Percentiles rank a stretch among this genome's conserved stretches.
Evolutionary conservation across 2,329 filamentous ascomycete genomes (phyloP).

Genomic region (Monosporascus sp.): DNA sequence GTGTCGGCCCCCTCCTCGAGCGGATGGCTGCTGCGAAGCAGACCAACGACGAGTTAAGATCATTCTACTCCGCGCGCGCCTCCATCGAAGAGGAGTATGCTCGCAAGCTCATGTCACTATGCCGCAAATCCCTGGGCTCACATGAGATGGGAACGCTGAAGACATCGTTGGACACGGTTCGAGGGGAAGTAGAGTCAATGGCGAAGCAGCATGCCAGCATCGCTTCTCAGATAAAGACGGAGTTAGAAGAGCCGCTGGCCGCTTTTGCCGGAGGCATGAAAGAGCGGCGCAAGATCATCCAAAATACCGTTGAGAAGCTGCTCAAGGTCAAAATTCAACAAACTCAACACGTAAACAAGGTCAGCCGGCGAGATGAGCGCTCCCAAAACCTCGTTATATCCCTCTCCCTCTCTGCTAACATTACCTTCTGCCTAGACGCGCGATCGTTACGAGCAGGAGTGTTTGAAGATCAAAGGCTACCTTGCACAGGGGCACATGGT

Average conservation of each 20-base stretch:
- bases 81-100: constrained; percentile 96
- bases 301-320: constrained; percentile 88
- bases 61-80: constrained; percentile 86
- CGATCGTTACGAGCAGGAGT: constrained; percentile 95
- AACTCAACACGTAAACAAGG: constrained; percentile 87
- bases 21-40: constrained; percentile 94
- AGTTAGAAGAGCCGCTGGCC: constrained; percentile 86
- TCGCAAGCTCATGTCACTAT: constrained; percentile 78
- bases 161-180: constrained; percentile 78
- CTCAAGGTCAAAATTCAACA: constrained; percentile 91
- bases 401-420: constrained; percentile 7
- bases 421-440: constrained; percentile 53
- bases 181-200: constrained; percentile 87
- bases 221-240: constrained; percentile 89
- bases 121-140: constrained; percentile 83
- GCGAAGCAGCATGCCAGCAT: constrained; percentile 89
- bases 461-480: constrained; percentile 96
- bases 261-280: constrained; percentile 95
- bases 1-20: constrained; percentile 83
- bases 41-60: constrained; percentile 87
- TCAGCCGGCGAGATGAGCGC: constrained; percentile 29
- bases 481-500: constrained; percentile 99
- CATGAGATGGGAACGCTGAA: constrained; percentile 80
- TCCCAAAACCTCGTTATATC: neutral
- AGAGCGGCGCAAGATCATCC: constrained; percentile 92